Percentiles rank a stretch among this genome's conserved stretches.
Evolutionary conservation across 768 basidiomycete species (phyloP).

Genomic region (Sarcodon sp.): DNA sequence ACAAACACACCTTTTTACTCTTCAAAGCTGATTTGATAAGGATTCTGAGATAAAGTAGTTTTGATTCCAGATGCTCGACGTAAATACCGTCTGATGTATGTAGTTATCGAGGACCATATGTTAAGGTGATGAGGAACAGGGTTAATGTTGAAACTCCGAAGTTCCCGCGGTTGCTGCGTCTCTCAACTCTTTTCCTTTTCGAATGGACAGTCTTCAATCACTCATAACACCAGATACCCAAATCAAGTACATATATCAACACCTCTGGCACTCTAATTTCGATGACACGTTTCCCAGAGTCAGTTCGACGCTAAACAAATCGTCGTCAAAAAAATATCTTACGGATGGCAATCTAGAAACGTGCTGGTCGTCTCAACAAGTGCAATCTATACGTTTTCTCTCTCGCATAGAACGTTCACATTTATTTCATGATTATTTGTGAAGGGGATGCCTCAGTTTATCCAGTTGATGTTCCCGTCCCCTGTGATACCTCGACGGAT

Average conservation of each 20-base stretch:
- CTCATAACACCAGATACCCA: constrained; percentile 30
- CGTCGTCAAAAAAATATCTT: constrained; percentile 56
- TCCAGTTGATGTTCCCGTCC: constrained; percentile 48
- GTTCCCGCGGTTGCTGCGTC: no score
- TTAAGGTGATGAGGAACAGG: no score
- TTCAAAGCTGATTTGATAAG: no score
- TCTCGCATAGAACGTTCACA: not conserved
- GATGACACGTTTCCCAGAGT: constrained; percentile 33
- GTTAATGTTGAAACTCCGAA: no score
- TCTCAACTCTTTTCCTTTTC: not conserved
- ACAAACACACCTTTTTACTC: no score
- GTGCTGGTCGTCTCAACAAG: constrained; percentile 80
- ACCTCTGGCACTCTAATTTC: not conserved
- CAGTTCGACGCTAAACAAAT: constrained; percentile 69
- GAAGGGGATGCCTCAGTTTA: constrained; percentile 70
- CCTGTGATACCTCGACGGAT: constrained; percentile 44
- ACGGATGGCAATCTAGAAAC: constrained; percentile 64
- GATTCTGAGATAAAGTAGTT: no score
- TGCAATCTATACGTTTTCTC: constrained; percentile 12
- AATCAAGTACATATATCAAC: constrained; percentile 30
- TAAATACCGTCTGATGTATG: no score
- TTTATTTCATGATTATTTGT: not conserved
- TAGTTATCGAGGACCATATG: no score
- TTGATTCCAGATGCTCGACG: no score
- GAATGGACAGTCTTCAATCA: constrained; percentile 9